These are phyloP conservation scores for Eimeria sp. DNA, from an alignment of 169 alveolate species.

Conservation along the genomic window DNA sequence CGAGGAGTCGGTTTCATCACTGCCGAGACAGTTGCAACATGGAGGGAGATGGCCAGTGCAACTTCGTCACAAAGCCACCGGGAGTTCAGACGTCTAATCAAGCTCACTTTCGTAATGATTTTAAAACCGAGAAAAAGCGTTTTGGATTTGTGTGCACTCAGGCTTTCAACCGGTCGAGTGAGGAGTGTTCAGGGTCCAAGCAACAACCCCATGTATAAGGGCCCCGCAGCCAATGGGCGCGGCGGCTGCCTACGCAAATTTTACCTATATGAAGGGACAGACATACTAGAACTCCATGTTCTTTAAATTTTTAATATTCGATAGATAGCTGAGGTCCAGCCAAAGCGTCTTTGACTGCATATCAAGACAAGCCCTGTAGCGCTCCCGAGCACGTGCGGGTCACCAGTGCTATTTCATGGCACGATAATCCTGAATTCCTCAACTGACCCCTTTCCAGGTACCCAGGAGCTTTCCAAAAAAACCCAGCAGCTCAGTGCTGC, in stretches of 20 bases:
- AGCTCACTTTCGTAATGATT: neutral
- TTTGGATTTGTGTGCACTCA: neutral
- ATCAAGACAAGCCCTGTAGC: neutral
- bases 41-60: neutral
- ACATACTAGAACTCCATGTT: neutral
- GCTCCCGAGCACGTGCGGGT: constrained; percentile 34
- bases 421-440: neutral
- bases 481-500: neutral
- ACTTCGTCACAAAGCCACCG: neutral
- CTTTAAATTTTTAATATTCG: neutral
- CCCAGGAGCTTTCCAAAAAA: neutral
- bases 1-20: neutral
- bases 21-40: neutral
- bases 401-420: neutral
- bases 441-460: neutral
- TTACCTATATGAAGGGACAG: neutral
- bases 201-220: neutral
- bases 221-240: constrained; percentile 52
- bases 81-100: neutral
- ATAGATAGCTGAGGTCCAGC: neutral
- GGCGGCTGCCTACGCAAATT: neutral
- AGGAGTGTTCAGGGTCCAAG: constrained; percentile 11
- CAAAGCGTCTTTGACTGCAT: neutral
- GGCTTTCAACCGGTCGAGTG: neutral
- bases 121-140: neutral